Evolutionary conservation across 176 grass and related monocot species (phyloP).

Genomic region (Canna indica): DNA sequence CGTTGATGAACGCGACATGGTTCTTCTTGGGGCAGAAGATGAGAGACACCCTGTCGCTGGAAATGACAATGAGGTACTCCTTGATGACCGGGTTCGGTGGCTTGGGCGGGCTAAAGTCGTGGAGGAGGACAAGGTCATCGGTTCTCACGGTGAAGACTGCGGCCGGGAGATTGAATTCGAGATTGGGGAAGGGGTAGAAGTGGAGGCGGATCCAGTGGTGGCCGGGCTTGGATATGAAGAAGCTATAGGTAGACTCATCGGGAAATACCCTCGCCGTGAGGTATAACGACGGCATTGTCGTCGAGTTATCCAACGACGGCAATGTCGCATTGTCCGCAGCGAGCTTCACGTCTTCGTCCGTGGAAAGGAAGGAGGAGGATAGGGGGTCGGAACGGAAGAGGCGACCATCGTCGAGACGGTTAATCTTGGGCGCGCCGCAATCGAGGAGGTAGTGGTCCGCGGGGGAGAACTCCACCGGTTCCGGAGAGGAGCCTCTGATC

Average conservation of each 20-base stretch:
- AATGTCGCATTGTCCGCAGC: neutral
- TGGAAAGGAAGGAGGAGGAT: constrained; percentile 9
- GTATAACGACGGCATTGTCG: neutral
- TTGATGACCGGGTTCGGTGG: neutral
- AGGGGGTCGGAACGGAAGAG: neutral
- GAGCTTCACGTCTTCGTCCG: constrained; percentile 4
- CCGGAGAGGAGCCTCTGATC: neutral
- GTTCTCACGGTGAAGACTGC: neutral
- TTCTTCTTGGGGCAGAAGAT: neutral
- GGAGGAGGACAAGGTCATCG: constrained; percentile 1
- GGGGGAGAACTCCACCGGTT: neutral
- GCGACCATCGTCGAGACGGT: neutral
- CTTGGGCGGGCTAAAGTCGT: neutral
- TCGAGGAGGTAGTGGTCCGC: neutral
- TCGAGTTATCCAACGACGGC: neutral
- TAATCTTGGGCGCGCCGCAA: constrained; percentile 2
- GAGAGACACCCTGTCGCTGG: constrained; percentile 2
- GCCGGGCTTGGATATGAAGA: constrained; percentile 13
- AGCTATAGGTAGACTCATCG: neutral
- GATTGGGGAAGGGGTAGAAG: constrained; percentile 5
- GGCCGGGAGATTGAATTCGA: neutral
- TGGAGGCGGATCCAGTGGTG: constrained; percentile 6
- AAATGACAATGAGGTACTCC: constrained; percentile 1
- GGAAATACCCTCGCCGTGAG: constrained; percentile 1
- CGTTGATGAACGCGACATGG: constrained; percentile 4